phyloP scores from a whole-genome alignment of 805 yeast species.

The Ogataea paradorogensis region DNA sequence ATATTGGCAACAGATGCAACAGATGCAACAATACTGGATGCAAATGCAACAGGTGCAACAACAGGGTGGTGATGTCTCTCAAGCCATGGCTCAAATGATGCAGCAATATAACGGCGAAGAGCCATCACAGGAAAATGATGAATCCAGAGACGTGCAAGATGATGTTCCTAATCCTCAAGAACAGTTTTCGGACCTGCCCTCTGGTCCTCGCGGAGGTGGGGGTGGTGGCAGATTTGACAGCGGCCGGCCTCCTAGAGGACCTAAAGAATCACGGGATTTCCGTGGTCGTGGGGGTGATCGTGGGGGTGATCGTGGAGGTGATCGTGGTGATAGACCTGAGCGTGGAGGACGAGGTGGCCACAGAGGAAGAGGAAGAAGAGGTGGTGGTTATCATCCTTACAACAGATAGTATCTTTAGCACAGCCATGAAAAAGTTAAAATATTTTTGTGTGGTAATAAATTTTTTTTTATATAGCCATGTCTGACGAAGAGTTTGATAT shows the following conservation, averaged over 20 bases:
- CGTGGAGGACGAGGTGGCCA: slow-evolving; percentile 2
- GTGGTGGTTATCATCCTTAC: slow-evolving; percentile 34
- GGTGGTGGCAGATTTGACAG: slow-evolving; percentile 22
- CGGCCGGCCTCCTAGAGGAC: slow-evolving; percentile 15
- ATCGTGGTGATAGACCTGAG: slow-evolving; percentile 15
- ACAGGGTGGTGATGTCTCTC: slow-evolving; percentile 16
- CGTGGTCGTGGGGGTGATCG: slow-evolving; percentile 18
- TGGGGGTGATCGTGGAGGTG: slow-evolving; percentile 15
- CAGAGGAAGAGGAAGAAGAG: slow-evolving; percentile 7
- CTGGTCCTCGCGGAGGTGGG: slow-evolving; percentile 32
- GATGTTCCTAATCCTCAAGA: slow-evolving; percentile 38
- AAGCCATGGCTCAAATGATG: slow-evolving; percentile 14
- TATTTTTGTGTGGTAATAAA: slow-evolving; percentile 10
- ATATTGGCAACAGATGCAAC: slow-evolving; percentile 62
- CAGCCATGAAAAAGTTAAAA: slow-evolving; percentile 9
- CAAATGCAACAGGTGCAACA: slow-evolving; percentile 36
- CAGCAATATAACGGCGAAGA: slow-evolving; percentile 16
- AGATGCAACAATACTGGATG: slow-evolving; percentile 42
- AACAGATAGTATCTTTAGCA: slow-evolving; percentile 16
- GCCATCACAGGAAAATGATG: slow-evolving; percentile 10
- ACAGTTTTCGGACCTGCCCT: slow-evolving; percentile 28
- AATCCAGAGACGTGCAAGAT: slow-evolving; percentile 27
- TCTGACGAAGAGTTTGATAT: slow-evolving; percentile 53
- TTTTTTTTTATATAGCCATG: slow-evolving; percentile 7
- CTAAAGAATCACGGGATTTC: slow-evolving; percentile 19